Evolutionary conservation across 2,329 filamentous ascomycete genomes (phyloP).

Genomic region (Chaetomiaceae sp.): DNA sequence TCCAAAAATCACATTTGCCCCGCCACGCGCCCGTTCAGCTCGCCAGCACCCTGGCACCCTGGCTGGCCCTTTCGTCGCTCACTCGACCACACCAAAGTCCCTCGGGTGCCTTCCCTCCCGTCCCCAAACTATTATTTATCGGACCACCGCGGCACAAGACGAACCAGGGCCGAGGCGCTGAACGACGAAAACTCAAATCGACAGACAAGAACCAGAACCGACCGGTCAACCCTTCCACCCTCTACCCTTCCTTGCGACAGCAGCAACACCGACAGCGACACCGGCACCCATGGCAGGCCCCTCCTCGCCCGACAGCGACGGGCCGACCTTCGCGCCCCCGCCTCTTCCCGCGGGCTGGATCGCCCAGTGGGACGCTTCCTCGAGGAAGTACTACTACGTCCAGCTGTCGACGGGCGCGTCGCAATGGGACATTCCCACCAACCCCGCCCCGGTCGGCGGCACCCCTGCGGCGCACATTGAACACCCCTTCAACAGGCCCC

Average conservation of each 20-base stretch:
- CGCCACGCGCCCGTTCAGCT: background rate
- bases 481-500: constrained; percentile 57
- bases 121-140: too few relatives aligned
- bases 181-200: too few relatives aligned
- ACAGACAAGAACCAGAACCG: too few relatives aligned
- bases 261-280: background rate
- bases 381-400: constrained; percentile 65
- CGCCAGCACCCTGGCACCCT: background rate
- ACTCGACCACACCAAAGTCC: too few relatives aligned
- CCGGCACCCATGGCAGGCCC: constrained; percentile 47
- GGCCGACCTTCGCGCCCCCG: constrained; percentile 56
- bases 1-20: background rate
- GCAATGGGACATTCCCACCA: constrained; percentile 69
- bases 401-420: constrained; percentile 67
- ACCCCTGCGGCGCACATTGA: constrained; percentile 52
- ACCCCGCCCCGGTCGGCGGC: constrained; percentile 52
- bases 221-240: background rate
- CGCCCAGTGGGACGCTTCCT: constrained; percentile 62
- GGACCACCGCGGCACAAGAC: too few relatives aligned
- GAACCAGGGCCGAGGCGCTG: too few relatives aligned
- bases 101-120: too few relatives aligned
- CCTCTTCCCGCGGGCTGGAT: constrained; percentile 62
- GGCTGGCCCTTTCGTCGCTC: background rate
- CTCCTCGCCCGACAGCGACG: constrained; percentile 53
- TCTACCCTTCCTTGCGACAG: too few relatives aligned